phyloP scores from a whole-genome alignment of 805 yeast species.

The Candida insectalens region DNA sequence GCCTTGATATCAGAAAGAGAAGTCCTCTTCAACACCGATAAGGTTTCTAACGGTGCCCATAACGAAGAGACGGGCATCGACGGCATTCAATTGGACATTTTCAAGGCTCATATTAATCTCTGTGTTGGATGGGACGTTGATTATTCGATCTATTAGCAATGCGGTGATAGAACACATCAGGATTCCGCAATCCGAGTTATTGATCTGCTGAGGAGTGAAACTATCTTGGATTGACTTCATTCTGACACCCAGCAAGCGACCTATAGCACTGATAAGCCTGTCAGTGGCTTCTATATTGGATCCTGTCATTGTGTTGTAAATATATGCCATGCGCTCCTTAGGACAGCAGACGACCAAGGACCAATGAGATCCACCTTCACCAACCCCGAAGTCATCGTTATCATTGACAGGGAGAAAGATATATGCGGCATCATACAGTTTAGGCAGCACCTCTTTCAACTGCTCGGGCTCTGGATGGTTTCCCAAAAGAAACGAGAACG shows the following conservation, averaged over 20 bases:
- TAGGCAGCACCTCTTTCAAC: conserved; percentile 36
- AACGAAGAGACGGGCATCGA: conserved; percentile 37
- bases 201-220: conserved; percentile 47
- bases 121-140: conserved; percentile 20
- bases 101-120: conserved; percentile 30
- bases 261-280: conserved; percentile 23
- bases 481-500: conserved; percentile 52
- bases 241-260: conserved; percentile 14
- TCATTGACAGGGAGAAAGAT: conserved; percentile 64
- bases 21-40: no score
- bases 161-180: conserved; percentile 29
- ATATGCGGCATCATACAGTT: conserved; percentile 32
- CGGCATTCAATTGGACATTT: conserved; percentile 34
- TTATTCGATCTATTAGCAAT: conserved; percentile 23
- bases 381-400: conserved; percentile 46
- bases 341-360: conserved; percentile 46
- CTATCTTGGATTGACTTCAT: conserved; percentile 14
- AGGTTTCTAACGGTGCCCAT: conserved; percentile 25
- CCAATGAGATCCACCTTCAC: conserved; percentile 74
- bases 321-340: conserved; percentile 35
- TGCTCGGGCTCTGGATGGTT: conserved; percentile 35
- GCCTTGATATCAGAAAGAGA: no score
- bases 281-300: conserved; percentile 31
- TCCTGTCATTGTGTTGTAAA: conserved; percentile 51
- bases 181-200: conserved; percentile 62